Conservation (phyloP, 495 filamentous ascomycete species). For the Penicillium lividum region DNA sequence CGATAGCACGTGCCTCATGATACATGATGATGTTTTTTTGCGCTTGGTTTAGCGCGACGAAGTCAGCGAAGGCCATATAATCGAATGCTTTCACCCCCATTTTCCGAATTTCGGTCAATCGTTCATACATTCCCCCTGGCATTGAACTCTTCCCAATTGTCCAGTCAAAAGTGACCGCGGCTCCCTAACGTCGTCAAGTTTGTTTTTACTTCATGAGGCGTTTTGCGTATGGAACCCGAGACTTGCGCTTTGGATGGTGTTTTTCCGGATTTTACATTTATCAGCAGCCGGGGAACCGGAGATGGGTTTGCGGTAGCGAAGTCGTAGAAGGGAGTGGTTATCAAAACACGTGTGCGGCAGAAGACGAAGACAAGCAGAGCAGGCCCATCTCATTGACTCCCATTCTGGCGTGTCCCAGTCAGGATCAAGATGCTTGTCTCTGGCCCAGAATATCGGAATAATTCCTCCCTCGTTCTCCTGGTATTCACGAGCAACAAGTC, state of each 20-base stretch:
- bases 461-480: too few relatives aligned
- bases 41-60: neutral
- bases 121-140: too few relatives aligned
- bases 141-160: too few relatives aligned
- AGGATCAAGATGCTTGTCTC: too few relatives aligned
- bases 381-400: conserved; percentile 16
- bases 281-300: conserved; percentile 9
- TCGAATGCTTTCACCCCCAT: conserved; percentile 2
- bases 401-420: conserved; percentile 11
- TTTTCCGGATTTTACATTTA: conserved; percentile 12
- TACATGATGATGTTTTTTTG: neutral
- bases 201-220: neutral
- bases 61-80: neutral
- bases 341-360: conserved; percentile 11
- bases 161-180: too few relatives aligned
- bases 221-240: neutral
- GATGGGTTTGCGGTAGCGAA: conserved; percentile 16
- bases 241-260: too few relatives aligned
- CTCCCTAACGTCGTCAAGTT: neutral
- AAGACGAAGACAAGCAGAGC: conserved; percentile 14
- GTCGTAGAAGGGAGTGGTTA: conserved; percentile 9
- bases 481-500: too few relatives aligned
- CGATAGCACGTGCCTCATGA: conserved; percentile 7
- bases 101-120: neutral
- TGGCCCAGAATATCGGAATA: too few relatives aligned